phyloP scores from a whole-genome alignment of 179 eudicot species.

The Carnegiea gigantea region DNA sequence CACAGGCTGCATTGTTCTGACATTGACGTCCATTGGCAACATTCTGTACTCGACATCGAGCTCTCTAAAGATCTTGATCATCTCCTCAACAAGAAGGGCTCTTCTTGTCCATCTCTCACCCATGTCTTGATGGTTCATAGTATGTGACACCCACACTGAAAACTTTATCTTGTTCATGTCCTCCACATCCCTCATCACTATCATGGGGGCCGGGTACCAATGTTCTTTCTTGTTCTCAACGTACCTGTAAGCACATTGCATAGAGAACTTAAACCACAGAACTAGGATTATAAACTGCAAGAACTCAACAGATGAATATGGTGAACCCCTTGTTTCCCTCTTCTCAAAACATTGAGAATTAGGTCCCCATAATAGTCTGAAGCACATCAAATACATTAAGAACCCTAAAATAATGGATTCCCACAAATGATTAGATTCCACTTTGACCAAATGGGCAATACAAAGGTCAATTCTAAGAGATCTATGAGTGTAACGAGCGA shows the following conservation, averaged over 20 bases:
- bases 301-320: background rate
- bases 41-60: constrained; percentile 52
- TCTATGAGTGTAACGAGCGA: too few relatives aligned
- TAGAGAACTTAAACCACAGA: background rate
- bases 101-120: constrained; percentile 59
- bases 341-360: background rate
- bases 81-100: constrained; percentile 57
- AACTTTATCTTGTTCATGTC: constrained; percentile 60
- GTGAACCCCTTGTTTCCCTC: background rate
- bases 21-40: constrained; percentile 56
- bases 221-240: constrained; percentile 49
- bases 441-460: background rate
- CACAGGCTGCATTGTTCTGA: constrained; percentile 44
- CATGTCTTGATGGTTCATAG: constrained; percentile 65
- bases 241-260: constrained; percentile 33
- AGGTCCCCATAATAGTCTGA: too few relatives aligned
- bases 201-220: constrained; percentile 59
- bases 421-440: background rate
- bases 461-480: background rate
- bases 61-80: constrained; percentile 47
- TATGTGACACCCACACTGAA: constrained; percentile 54
- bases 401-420: background rate
- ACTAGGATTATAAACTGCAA: background rate
- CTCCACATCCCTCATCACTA: constrained; percentile 61
- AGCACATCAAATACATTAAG: background rate